Conservation (phyloP, 768 basidiomycete species). For the Leccinum obscurum region DNA sequence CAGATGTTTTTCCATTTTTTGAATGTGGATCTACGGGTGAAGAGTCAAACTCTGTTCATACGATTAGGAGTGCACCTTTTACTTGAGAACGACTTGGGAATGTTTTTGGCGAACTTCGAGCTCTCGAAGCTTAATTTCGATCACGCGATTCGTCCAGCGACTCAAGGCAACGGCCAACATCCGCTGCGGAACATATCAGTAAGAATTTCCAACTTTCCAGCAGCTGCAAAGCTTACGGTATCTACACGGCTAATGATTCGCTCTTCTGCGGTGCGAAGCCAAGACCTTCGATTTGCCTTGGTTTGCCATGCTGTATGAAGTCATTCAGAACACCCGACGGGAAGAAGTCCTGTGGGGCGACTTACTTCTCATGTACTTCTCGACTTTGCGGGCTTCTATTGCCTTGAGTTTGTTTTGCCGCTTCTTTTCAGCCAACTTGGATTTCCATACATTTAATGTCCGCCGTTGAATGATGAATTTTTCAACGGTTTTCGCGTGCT, state of each 20-base stretch:
- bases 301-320: slow-evolving; percentile 48
- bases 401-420: slow-evolving; percentile 46
- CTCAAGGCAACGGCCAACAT: slow-evolving; percentile 47
- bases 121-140: slow-evolving; percentile 72
- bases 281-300: slow-evolving; percentile 38
- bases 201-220: not conserved
- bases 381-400: slow-evolving; percentile 41
- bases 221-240: slow-evolving; percentile 36
- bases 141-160: slow-evolving; percentile 72
- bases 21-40: slow-evolving; percentile 50
- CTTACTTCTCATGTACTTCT: slow-evolving; percentile 31
- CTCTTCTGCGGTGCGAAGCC: slow-evolving; percentile 45
- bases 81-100: slow-evolving; percentile 41
- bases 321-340: slow-evolving; percentile 7
- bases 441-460: slow-evolving; percentile 50
- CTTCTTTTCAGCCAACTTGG: slow-evolving; percentile 42
- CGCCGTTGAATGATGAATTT: slow-evolving; percentile 50
- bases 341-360: slow-evolving; percentile 23
- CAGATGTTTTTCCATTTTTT: slow-evolving; percentile 67
- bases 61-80: slow-evolving; percentile 8
- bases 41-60: slow-evolving; percentile 20
- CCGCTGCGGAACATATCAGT: slow-evolving; percentile 41
- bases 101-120: slow-evolving; percentile 57
- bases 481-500: slow-evolving; percentile 55
- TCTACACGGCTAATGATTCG: slow-evolving; percentile 39